Base-by-base conservation (phyloP, 2,329 filamentous ascomycete genomes). In the Hirsutella minnesotensis region DNA sequence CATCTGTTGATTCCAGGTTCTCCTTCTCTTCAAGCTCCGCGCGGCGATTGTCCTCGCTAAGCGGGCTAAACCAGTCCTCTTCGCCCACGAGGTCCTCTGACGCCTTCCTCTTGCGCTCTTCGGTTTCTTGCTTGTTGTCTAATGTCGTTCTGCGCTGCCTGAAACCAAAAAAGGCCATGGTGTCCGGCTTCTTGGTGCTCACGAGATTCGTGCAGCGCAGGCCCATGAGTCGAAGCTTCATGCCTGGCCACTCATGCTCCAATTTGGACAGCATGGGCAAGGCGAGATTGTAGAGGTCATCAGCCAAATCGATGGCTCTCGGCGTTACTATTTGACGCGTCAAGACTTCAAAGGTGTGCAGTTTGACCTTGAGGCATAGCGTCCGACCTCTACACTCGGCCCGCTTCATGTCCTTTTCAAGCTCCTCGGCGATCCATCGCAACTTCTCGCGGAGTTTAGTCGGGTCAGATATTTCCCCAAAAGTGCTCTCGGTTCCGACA, bases 401-500 rank as follows among this genome's bases (percentile, higher is more conserved):
- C 21, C 79, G 75, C 45, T 73, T 72, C 65, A 96, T 71, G 54
- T 96, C 90, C 50, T 84, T 83, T 57, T 95, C 88, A 4, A 98
- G 68, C 49, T 94, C 88, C 48, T 88, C 81, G 0, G 92, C 87
- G 1, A 81, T 89, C 57, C 72, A 74, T n/a, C 79, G 74, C 5
- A 98, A 72, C 58, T 94, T 94, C 15, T 81, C 79, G 18, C 83
- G 73, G 3, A 96, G 67, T 45, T 81, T 75, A 1, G 65, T 61
- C 13, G 81, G 76, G 42, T 82, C 79, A 2, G 75, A 77, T 54
- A 94, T 78, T 39, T 95, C 89, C 33, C 75, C 69, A 53, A 98
- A 98, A 0, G 90, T 96, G 47, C 83, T 84, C 61, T 98, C 92
- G 0, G 89, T 95, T 16, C 92, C 90, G 1, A 96, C 84, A 49